These are phyloP conservation scores for Cyclocybe aegerita DNA, from an alignment of 768 basidiomycete genomes.

Conservation along the genomic window DNA sequence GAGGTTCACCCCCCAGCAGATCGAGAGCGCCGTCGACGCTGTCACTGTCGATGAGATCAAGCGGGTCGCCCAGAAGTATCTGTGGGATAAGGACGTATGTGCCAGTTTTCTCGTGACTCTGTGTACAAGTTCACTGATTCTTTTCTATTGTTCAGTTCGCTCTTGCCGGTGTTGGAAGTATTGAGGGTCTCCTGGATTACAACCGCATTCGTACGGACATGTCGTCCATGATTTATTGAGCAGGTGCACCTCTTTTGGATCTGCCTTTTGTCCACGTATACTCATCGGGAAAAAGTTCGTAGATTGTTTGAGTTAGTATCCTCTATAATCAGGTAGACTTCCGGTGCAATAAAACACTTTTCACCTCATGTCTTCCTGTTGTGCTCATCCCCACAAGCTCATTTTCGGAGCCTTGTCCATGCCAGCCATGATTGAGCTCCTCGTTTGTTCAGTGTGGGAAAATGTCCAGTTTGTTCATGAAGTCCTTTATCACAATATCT, in stretches of 20 bases:
- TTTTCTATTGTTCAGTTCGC: constrained; percentile 53
- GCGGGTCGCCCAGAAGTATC: constrained; percentile 92
- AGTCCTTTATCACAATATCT: too few species aligned
- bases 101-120: constrained; percentile 1
- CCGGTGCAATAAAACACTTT: too few species aligned
- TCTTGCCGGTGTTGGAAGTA: constrained; percentile 84
- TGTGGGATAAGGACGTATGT: constrained; percentile 94
- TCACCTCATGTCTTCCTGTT: too few species aligned
- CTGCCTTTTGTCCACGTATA: too few species aligned
- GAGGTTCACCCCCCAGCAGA: constrained; percentile 88
- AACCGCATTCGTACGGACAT: constrained; percentile 83
- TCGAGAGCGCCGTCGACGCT: constrained; percentile 89
- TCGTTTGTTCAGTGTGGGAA: too few species aligned
- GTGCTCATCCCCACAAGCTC: too few species aligned
- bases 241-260: constrained; percentile 4
- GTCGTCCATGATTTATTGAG: constrained; percentile 78
- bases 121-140: constrained; percentile 5
- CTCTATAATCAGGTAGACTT: too few species aligned
- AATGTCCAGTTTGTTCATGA: too few species aligned
- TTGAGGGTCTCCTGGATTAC: constrained; percentile 94
- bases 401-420: too few species aligned
- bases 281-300: too few species aligned
- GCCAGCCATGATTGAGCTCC: too few species aligned
- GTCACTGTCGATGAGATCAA: constrained; percentile 88
- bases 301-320: too few species aligned